Conservation (phyloP, 306 rosid genomes). For the Prunus persica region Prunus_persica_NCBIv2 NC_034009.1:6253001-6253500, state of each 20-base stretch:
- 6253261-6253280: not conserved
- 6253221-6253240: not conserved
- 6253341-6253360: not conserved
- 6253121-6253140: not conserved
- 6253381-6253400: not conserved
- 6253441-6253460: not conserved
- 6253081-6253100: not conserved
- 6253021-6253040: conserved; percentile 7
- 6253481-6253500: not conserved
- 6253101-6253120: not conserved
- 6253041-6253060: not conserved
- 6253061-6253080: too few relatives aligned
- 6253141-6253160: not conserved
- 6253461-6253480: not conserved
- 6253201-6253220: not conserved
- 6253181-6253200: not conserved
- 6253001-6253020: conserved; percentile 46
- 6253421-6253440: not conserved
- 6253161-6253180: not conserved
- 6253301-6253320: not conserved
- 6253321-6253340: not conserved
- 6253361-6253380: not conserved
- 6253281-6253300: not conserved
- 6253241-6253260: not conserved
- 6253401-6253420: not conserved